A percentile compares a stretch with the other conserved stretches of the same genome.
These are phyloP conservation scores for Fusarium sp. DNA, from an alignment of 2,329 filamentous ascomycete genomes.

Conservation along the genomic window DNA sequence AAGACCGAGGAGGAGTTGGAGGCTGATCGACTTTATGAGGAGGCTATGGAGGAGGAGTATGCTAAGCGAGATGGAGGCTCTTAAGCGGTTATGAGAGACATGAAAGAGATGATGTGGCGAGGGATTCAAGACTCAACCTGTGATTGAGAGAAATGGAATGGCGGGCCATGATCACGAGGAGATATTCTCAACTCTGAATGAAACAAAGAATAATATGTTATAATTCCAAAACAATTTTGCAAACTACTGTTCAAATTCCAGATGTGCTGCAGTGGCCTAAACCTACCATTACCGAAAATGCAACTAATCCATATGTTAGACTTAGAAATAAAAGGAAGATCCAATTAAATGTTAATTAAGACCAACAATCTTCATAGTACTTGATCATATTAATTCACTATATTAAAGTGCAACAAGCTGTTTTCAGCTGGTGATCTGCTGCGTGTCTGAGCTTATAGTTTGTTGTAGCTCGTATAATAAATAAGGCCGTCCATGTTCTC, in stretches of 20 bases:
- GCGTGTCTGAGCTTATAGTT: not conserved
- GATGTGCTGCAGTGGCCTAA: not conserved
- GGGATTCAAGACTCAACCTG: not conserved
- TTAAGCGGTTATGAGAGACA: constrained; percentile 32
- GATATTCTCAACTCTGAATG: not conserved
- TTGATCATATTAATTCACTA: not conserved
- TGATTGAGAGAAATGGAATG: not conserved
- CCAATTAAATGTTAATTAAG: not conserved
- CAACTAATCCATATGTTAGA: not conserved
- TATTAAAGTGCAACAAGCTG: not conserved
- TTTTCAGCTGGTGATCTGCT: not conserved
- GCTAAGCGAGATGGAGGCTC: constrained; percentile 65
- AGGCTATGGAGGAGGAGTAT: constrained; percentile 66
- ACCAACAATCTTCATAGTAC: not conserved
- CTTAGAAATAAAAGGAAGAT: not conserved
- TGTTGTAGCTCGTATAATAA: not conserved
- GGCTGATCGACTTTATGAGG: constrained; percentile 62
- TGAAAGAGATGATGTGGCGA: not conserved
- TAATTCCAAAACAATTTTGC: not conserved
- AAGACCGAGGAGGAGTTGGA: constrained; percentile 63
- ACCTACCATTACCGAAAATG: not conserved
- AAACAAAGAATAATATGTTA: not conserved
- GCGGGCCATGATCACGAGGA: not conserved
- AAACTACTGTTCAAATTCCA: not conserved
- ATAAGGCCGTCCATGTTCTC: not conserved